Conservation (phyloP, 176 grass and related monocot species). For the Elymus sibiricus region DNA sequence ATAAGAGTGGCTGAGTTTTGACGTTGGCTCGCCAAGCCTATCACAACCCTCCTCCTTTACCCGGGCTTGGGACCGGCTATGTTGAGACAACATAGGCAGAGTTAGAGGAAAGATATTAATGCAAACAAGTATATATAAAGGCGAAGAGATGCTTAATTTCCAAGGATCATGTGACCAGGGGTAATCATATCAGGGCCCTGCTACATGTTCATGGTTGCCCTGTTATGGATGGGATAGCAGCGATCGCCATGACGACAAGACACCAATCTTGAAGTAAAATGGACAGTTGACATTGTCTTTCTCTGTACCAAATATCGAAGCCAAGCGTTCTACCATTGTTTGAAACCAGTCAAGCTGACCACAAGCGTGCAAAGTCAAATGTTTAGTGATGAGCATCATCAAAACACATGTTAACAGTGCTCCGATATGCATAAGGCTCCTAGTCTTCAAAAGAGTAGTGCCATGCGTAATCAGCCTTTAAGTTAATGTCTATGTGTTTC, state of each 20-base stretch:
- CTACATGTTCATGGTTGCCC: constrained; percentile 43
- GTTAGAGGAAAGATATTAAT: no score
- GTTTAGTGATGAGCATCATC: constrained; percentile 1
- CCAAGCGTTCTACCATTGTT: constrained; percentile 41
- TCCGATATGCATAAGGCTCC: not conserved
- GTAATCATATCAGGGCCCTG: constrained; percentile 47
- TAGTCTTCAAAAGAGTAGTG: not conserved
- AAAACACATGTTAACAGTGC: not conserved
- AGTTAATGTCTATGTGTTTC: not conserved
- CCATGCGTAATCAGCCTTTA: not conserved
- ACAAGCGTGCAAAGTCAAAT: constrained; percentile 27
- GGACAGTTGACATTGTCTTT: constrained; percentile 47
- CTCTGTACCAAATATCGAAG: constrained; percentile 47
- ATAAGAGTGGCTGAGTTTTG: no score
- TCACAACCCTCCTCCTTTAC: no score
- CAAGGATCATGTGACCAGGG: not conserved
- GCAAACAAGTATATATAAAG: no score
- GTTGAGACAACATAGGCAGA: no score
- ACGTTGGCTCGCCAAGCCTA: no score
- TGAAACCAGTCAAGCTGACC: not conserved
- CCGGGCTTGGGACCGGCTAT: no score
- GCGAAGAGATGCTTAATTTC: no score
- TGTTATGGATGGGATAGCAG: constrained; percentile 36
- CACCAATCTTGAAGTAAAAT: constrained; percentile 53
- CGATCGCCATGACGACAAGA: constrained; percentile 38